A percentile compares a stretch with the other conserved stretches of the same genome.
phyloP scores from a whole-genome alignment of 1,284 basidiomycete species.

The Cerioporus squamosus region DNA sequence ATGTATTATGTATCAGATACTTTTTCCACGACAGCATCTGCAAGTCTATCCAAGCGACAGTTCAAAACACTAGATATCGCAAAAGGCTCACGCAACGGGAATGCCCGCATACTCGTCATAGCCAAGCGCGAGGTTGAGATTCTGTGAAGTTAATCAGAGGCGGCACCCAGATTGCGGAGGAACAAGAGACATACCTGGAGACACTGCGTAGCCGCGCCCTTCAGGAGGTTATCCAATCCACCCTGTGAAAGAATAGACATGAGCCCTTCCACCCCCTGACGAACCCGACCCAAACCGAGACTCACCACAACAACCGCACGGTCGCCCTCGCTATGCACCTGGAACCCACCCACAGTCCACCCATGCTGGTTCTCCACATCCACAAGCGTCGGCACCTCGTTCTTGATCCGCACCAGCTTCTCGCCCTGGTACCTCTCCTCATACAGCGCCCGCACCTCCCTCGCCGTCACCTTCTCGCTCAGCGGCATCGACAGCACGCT shows the following conservation, averaged over 20 bases:
- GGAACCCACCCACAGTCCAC: conserved; percentile 91
- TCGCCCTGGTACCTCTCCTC: conserved; percentile 81
- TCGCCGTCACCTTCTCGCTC: conserved; percentile 64
- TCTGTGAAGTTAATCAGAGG: conserved; percentile 54
- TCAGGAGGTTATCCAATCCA: conserved; percentile 94
- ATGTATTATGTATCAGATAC: background rate
- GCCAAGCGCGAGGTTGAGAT: conserved; percentile 93
- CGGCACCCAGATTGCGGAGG: background rate
- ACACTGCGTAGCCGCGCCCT: conserved; percentile 98
- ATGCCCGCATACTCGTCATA: conserved; percentile 93
- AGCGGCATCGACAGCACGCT: conserved; percentile 87
- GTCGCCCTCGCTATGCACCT: conserved; percentile 88
- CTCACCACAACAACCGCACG: conserved; percentile 90
- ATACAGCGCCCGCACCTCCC: conserved; percentile 78
- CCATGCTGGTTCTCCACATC: conserved; percentile 87
- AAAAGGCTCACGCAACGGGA: conserved; percentile 38
- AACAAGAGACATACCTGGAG: conserved; percentile 67
- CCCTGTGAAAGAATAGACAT: conserved; percentile 51
- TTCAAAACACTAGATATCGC: background rate
- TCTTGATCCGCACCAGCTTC: conserved; percentile 70
- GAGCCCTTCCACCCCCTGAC: conserved; percentile 11
- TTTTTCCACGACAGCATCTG: conserved; percentile 4
- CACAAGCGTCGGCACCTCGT: conserved; percentile 76
- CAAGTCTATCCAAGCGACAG: background rate
- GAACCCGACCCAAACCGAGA: conserved; percentile 27